Base-by-base conservation (phyloP, 805 yeast species). In the Torulaspora gathmanii region DNA sequence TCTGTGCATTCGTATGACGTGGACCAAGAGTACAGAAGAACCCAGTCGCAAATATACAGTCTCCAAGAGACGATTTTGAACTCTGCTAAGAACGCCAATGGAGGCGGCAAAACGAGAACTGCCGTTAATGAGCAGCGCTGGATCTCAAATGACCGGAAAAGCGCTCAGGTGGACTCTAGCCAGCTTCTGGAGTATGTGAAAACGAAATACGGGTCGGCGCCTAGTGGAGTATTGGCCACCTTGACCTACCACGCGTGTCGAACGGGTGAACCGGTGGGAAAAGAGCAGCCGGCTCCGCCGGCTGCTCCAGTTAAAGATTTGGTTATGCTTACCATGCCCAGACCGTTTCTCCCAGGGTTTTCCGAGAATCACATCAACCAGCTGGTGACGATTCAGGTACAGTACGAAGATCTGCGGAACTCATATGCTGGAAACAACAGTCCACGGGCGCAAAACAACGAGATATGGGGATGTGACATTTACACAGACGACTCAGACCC, bases 401-500 rank as follows among this genome's bases (percentile, higher is more conserved):
- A 44, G 1, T 50, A 51, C 46, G 60, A 57, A 33, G 59, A 60
- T 33, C 45, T 62, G 6, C 27, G 22, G 11, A 37, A 48, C 11
- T 72, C 67, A 53, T 60, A 76, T 37, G 45, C 53, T n/a, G 56
- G 65, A 6, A 66, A 70, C 33, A 56, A 65, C 29, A 70, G 70
- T 40, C 70, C 68, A 25, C 71, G 78, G 40, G 70, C 68, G 11
- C 57, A 54, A 28, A 77, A 83, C 25, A 68, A 79, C 40, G 74
- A 76, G 37, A 51, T 89, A 1, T 91, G 98, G 98, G 99, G 99
- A 2, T 77, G 90, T 1, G 95, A 90, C 35, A 71, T 93, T 0
- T 93, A 91, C 64, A 86, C 97, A 0, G 98, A 93, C 64, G 99
- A 91, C 63, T 84, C 95, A 1, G 96, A 91, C 63, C 69, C 90